Evolutionary conservation across 345 rosid species (phyloP).

Genomic region (Diplotaxis tenuifolia): DNA sequence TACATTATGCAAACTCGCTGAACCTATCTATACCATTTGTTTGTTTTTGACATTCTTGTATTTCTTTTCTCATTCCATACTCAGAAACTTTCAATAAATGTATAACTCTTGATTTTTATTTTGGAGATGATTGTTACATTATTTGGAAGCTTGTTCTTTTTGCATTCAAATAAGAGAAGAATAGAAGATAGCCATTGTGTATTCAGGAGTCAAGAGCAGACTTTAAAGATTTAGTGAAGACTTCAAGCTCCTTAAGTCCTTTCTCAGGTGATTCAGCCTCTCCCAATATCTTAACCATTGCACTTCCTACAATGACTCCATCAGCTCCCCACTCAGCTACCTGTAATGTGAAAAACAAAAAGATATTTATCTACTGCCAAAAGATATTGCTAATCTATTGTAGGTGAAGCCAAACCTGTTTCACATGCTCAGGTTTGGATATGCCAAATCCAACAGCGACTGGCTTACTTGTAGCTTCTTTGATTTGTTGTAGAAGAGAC

Average conservation of each 20-base stretch:
- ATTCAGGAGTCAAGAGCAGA: slow-evolving; percentile 55
- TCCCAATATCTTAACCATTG: slow-evolving; percentile 68
- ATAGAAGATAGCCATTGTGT: slow-evolving; percentile 15
- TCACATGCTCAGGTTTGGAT: slow-evolving; percentile 76
- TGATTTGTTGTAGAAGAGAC: slow-evolving; percentile 65
- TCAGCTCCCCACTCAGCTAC: slow-evolving; percentile 85
- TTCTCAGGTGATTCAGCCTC: slow-evolving; percentile 73
- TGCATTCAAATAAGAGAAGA: slow-evolving; percentile 7
- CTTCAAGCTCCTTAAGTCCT: slow-evolving; percentile 64
- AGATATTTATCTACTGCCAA: not conserved
- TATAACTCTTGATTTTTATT: slow-evolving; percentile 25
- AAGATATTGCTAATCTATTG: not conserved
- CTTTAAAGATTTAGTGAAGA: slow-evolving; percentile 60
- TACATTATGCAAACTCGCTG: slow-evolving; percentile 5
- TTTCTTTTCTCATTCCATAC: slow-evolving; percentile 6
- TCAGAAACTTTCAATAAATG: slow-evolving; percentile 18
- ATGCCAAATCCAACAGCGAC: slow-evolving; percentile 85
- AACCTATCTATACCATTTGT: slow-evolving; percentile 32
- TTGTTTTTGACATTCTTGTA: slow-evolving; percentile 37
- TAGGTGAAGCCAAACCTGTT: slow-evolving; percentile 49
- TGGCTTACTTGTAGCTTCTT: slow-evolving; percentile 67
- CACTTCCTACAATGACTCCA: slow-evolving; percentile 85
- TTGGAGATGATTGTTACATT: slow-evolving; percentile 27
- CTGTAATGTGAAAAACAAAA: slow-evolving; percentile 34
- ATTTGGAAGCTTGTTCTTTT: slow-evolving; percentile 7